These are phyloP conservation scores for Diplodia intermedia DNA, from an alignment of 2,329 filamentous ascomycete genomes.

Conservation along the genomic window DNA sequence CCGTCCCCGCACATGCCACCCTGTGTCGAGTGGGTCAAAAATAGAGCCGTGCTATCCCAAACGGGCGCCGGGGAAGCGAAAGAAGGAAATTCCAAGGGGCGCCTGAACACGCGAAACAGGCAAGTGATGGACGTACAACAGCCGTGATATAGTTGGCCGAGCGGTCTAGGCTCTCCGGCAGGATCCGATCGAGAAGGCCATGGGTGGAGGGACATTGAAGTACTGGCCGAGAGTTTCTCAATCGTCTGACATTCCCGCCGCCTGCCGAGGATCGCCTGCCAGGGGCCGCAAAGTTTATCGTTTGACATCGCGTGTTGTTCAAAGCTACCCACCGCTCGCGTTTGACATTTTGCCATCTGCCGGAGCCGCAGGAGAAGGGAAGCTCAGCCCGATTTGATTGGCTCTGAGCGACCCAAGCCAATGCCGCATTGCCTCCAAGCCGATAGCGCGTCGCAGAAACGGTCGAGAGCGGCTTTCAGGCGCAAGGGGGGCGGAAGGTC, in stretches of 20 bases:
- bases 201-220: neutral
- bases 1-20: constrained; percentile 9
- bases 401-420: neutral
- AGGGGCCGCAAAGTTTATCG: constrained; percentile 1
- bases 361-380: neutral
- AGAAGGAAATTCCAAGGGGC: constrained; percentile 17
- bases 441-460: neutral
- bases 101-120: constrained; percentile 9
- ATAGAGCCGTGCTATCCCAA: neutral
- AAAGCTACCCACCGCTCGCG: neutral
- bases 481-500: neutral
- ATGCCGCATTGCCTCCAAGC: neutral
- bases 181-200: neutral
- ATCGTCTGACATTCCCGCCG: neutral
- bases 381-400: neutral
- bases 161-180: neutral
- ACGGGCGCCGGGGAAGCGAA: neutral
- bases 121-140: constrained; percentile 5
- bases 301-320: neutral
- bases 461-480: too few species aligned
- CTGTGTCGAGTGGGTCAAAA: constrained; percentile 11
- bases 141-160: constrained; percentile 4
- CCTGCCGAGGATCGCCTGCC: neutral
- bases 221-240: neutral
- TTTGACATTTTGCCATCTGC: neutral